Evolutionary conservation across 495 filamentous ascomycete species (phyloP).

Genomic region (Rostrohypoxylon terebratum): DNA sequence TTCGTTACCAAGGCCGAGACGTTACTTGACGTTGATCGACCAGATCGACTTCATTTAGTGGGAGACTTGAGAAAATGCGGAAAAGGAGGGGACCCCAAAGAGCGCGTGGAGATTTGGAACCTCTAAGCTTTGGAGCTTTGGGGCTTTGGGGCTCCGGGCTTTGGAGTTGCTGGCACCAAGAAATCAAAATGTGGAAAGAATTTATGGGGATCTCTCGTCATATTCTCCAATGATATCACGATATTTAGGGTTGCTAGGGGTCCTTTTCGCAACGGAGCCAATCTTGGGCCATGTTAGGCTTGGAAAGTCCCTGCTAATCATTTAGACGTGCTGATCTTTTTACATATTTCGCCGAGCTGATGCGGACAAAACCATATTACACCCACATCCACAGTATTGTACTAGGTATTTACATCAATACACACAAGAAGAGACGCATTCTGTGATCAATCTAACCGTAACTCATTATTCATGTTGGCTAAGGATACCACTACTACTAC

Average conservation of each 20-base stretch:
- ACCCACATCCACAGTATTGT: too few species aligned
- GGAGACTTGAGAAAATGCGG: slow-evolving; percentile 41
- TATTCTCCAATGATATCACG: slow-evolving; percentile 23
- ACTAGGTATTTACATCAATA: too few species aligned
- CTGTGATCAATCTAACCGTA: not conserved
- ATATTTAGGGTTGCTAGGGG: slow-evolving; percentile 1
- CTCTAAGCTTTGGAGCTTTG: slow-evolving; percentile 18
- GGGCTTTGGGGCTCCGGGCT: not conserved
- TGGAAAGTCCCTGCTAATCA: slow-evolving; percentile 28
- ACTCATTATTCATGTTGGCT: slow-evolving; percentile 7
- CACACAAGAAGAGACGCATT: not conserved
- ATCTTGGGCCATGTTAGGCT: slow-evolving; percentile 3
- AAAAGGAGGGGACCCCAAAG: slow-evolving; percentile 41
- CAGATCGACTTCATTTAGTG: slow-evolving; percentile 40
- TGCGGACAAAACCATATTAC: slow-evolving; percentile 3
- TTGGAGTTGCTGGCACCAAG: slow-evolving; percentile 5
- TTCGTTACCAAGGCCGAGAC: slow-evolving; percentile 14
- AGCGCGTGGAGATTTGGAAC: slow-evolving; percentile 25
- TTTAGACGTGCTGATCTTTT: slow-evolving; percentile 14
- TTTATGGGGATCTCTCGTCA: slow-evolving; percentile 15
- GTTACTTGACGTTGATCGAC: slow-evolving; percentile 17
- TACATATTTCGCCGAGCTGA: slow-evolving; percentile 40
- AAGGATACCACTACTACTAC: not conserved
- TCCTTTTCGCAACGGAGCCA: slow-evolving; percentile 25
- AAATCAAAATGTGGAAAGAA: slow-evolving; percentile 10